Evolutionary conservation across 352 stramenopile species (phyloP).

Genomic region (Globisporangium parvum): DNA sequence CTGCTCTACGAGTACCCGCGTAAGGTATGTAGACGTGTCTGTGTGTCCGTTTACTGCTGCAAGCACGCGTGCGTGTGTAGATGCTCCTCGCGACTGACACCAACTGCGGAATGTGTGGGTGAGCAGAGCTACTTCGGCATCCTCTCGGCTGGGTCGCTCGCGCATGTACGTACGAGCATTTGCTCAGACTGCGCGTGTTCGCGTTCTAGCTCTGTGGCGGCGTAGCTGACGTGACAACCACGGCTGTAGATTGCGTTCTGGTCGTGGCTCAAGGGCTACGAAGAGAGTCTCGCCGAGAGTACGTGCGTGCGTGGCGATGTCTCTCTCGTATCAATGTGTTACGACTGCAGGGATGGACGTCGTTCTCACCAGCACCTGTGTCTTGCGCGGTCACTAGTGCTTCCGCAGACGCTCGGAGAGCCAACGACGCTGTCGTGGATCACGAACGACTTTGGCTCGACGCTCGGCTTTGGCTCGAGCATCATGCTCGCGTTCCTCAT

Average conservation of each 20-base stretch:
- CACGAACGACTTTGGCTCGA: constrained; percentile 72
- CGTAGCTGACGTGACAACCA: background rate
- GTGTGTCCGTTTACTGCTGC: background rate
- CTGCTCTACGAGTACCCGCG: constrained; percentile 80
- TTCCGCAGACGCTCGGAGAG: constrained; percentile 44
- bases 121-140: constrained; percentile 75
- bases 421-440: constrained; percentile 80
- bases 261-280: constrained; percentile 87
- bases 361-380: too few relatives aligned
- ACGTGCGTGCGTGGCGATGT: background rate
- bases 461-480: constrained; percentile 76
- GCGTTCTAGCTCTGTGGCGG: too few relatives aligned
- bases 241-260: constrained; percentile 74
- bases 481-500: constrained; percentile 73
- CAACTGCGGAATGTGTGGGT: background rate
- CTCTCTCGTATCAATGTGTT: too few relatives aligned
- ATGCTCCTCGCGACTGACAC: background rate
- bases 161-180: constrained; percentile 40
- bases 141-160: constrained; percentile 69
- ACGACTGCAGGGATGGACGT: too few relatives aligned
- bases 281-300: constrained; percentile 81
- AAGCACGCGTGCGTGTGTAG: background rate
- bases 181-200: background rate
- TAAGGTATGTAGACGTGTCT: constrained; percentile 39
- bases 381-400: constrained; percentile 23